These are phyloP conservation scores for Daldinia grandis DNA, from an alignment of 495 filamentous ascomycete genomes.

Conservation along the genomic window DNA sequence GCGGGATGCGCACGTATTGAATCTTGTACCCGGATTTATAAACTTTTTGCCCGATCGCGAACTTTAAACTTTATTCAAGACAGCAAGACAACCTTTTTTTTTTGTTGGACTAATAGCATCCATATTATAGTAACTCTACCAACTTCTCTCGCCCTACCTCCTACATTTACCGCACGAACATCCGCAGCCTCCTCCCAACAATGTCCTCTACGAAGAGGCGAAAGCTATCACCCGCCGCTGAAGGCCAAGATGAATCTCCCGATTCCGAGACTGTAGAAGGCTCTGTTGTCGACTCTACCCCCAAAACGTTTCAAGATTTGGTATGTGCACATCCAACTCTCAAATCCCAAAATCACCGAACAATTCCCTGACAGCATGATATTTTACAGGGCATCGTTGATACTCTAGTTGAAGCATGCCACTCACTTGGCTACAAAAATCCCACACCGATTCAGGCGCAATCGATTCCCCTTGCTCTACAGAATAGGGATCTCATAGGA, in stretches of 20 bases:
- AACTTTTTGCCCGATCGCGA: slow-evolving; percentile 4
- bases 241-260: slow-evolving; percentile 21
- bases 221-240: slow-evolving; percentile 31
- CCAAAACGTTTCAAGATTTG: slow-evolving; percentile 82
- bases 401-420: slow-evolving; percentile 86
- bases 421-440: slow-evolving; percentile 77
- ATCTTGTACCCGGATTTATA: slow-evolving; percentile 3
- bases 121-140: neutral
- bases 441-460: slow-evolving; percentile 83
- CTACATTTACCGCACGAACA: neutral
- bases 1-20: slow-evolving; percentile 24
- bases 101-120: neutral
- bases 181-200: neutral
- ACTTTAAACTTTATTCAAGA: slow-evolving; percentile 11
- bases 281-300: slow-evolving; percentile 37
- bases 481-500: slow-evolving; percentile 87
- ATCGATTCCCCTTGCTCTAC: slow-evolving; percentile 81
- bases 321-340: slow-evolving; percentile 41
- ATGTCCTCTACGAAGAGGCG: slow-evolving; percentile 41
- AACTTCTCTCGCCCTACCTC: neutral
- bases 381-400: slow-evolving; percentile 76
- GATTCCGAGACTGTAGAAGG: slow-evolving; percentile 35
- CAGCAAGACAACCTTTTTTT: neutral
- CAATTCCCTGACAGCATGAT: slow-evolving; percentile 11
- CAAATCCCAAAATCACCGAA: neutral